Evolutionary conservation across 495 filamentous ascomycete genomes (phyloP), one percentile per base, ranked within the genome.

Genomic region (Penicillium ochrochloron): DNA sequence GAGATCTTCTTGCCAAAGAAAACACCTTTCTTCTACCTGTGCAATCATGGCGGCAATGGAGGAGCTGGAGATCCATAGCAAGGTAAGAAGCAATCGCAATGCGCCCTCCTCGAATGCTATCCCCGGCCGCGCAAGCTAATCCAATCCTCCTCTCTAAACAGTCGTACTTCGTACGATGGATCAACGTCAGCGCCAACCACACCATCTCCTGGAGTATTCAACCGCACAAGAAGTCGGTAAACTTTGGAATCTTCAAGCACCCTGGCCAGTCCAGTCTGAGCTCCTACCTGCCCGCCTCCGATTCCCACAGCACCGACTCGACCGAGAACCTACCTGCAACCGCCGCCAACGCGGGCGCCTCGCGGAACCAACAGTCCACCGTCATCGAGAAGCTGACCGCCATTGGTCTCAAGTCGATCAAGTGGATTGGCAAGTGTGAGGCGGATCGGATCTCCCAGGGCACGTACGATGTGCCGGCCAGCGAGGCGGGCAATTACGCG

Each of bases 161-260:
- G 95, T 96, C 93, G 44, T 98, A 99, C 78, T 92, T 99, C 67
- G 91, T 98, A 48, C 92, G 95, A 69, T 99, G 96, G 96, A 90
- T 98, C 65, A 87, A 91, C 70, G 94, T 97, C 61, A 88, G 92
- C 54, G 88, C 89, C 61, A 88, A 87, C 54, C 89, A 96, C 73
- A 96, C 95, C 63, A 95, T 99, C 70, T 97, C 94, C 7, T 99
- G 95, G 95, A 97, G 92, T 72, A 88, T 98, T 27, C 92, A 98
- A 69, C 96, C 95, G 8, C 92, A 97, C 73, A 97, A 94, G 82
- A 97, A 97, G 77, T 97, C 93, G 27, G 89, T 99, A 75, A 97
- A 97, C 78, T 97, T 98, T 73, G 96, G 91, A 71, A 89, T 99
- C 72, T 96, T 98, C 80, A 97, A 97, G 70, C 95, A 98, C 74